Evolutionary conservation across 805 yeast species (phyloP), one percentile per base, ranked within the genome.

Genomic region (Metschnikowia cubensis): DNA sequence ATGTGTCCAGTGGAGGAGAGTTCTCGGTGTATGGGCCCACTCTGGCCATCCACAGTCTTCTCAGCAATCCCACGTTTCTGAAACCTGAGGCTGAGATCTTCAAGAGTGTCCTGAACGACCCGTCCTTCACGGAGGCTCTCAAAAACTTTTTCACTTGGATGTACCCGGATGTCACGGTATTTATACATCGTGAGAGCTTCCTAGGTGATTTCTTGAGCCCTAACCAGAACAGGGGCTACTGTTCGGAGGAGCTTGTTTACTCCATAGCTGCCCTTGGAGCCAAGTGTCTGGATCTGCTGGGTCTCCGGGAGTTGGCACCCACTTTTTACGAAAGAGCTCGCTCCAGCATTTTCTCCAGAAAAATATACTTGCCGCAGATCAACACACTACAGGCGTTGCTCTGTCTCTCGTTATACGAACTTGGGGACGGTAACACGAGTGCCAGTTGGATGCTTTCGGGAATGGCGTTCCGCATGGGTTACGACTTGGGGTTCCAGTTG

Each of bases 381-480:
- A 50, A 45, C 32, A 57, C 61, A 2, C 42, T 57, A 6, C 61
- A 57, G 42, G 59, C 61, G 1, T 49, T 57, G 37, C 57, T 57
- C 4, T 57, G 61, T 39, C 51, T 57, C 13, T 52, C 59, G 2
- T 48, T 57, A 11, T 57, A 52, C 22, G 59, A 58, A 45, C 55
- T 56, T 3, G 59, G 59, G 3, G 59, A 58, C n/a, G 58, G 61
- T 2, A 54, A 58, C 41, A 55, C 57, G 3, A 52, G 56, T 8
- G 56, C 61, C 4, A 55, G 59, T 31, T 58, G 61, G 61, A 58
- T 58, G 59, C 42, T 57, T 20, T 51, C 59, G 3, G 61, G 61
- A 8, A 58, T 58, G 61, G 59, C 61, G 6, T 50, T 56, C 21
- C 50, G 61, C 4, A 56, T 58, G 61, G 61, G 59, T 4, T 58